Evolutionary conservation across 495 filamentous ascomycete genomes (phyloP).

Genomic region (Choiromyces venosus): DNA sequence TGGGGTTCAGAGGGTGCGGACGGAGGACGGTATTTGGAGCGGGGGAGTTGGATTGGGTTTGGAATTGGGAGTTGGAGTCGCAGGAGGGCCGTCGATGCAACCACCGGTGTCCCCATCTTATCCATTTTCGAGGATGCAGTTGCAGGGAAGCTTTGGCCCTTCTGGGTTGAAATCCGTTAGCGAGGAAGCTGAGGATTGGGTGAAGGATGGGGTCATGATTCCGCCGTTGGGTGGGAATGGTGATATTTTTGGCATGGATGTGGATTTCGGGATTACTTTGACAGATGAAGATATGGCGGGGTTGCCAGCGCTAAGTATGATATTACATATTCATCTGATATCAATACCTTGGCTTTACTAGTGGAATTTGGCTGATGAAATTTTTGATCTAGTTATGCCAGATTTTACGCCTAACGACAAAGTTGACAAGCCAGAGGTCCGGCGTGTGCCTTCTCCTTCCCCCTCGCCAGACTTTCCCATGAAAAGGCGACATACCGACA

Average conservation of each 20-base stretch:
- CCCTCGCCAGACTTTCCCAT: not conserved
- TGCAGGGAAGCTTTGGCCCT: conserved; percentile 6
- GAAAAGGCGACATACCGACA: conserved; percentile 20
- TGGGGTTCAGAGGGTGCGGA: not conserved
- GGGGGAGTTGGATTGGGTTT: not conserved
- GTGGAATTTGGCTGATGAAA: conserved; percentile 9
- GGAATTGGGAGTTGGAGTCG: not conserved
- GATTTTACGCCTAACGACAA: not conserved
- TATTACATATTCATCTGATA: not conserved
- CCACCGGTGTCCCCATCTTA: conserved; percentile 23
- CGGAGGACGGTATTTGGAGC: not conserved
- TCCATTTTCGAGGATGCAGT: conserved; percentile 19
- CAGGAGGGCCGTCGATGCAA: not conserved
- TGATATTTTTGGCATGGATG: conserved; percentile 22
- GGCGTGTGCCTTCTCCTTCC: not conserved
- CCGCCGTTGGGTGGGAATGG: not conserved
- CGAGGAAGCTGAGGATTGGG: conserved; percentile 3
- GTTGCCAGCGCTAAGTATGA: conserved; percentile 1
- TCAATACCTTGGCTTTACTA: not conserved
- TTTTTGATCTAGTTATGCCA: not conserved
- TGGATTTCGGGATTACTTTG: conserved; percentile 4
- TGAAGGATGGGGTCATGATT: conserved; percentile 2
- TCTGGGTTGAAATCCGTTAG: conserved; percentile 8
- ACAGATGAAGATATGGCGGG: conserved; percentile 10
- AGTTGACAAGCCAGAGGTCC: not conserved